These are phyloP conservation scores for Cordyceps farinosa DNA, from an alignment of 2,329 filamentous ascomycete species.

Conservation along the genomic window DNA sequence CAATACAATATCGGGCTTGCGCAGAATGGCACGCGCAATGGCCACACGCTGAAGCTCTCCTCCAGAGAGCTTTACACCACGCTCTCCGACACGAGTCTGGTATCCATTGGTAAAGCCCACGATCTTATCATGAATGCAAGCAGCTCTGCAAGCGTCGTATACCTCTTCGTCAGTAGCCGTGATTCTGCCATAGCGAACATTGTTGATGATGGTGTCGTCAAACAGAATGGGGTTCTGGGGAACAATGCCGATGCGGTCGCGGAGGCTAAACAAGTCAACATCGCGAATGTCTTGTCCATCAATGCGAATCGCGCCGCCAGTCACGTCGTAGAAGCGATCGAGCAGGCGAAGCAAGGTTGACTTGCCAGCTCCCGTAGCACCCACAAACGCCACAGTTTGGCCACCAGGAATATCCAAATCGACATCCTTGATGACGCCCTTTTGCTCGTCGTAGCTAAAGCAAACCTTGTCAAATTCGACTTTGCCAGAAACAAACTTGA, in stretches of 20 bases:
- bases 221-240: slow-evolving; percentile 55
- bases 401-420: slow-evolving; percentile 49
- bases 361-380: slow-evolving; percentile 57
- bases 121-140: slow-evolving; percentile 58
- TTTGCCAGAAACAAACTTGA: slow-evolving; percentile 50
- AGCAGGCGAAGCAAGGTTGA: slow-evolving; percentile 57
- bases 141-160: slow-evolving; percentile 50
- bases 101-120: slow-evolving; percentile 40
- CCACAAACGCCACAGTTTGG: slow-evolving; percentile 57
- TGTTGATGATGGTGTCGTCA: slow-evolving; percentile 57
- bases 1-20: slow-evolving; percentile 70
- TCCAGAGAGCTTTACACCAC: slow-evolving; percentile 55
- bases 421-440: slow-evolving; percentile 53
- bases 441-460: slow-evolving; percentile 59
- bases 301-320: slow-evolving; percentile 48
- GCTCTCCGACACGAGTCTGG: slow-evolving; percentile 18
- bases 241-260: slow-evolving; percentile 53
- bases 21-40: slow-evolving; percentile 68
- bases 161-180: slow-evolving; percentile 54
- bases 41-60: slow-evolving; percentile 65
- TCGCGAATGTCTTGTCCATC: slow-evolving; percentile 56
- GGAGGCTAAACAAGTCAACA: slow-evolving; percentile 47
- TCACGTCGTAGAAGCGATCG: slow-evolving; percentile 57
- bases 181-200: slow-evolving; percentile 54
- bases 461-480: slow-evolving; percentile 53